Evolutionary conservation across 73 alveolate genomes (phyloP), one percentile per base, ranked within the genome.

Genomic region (Paramecium pentaurelia): DNA sequence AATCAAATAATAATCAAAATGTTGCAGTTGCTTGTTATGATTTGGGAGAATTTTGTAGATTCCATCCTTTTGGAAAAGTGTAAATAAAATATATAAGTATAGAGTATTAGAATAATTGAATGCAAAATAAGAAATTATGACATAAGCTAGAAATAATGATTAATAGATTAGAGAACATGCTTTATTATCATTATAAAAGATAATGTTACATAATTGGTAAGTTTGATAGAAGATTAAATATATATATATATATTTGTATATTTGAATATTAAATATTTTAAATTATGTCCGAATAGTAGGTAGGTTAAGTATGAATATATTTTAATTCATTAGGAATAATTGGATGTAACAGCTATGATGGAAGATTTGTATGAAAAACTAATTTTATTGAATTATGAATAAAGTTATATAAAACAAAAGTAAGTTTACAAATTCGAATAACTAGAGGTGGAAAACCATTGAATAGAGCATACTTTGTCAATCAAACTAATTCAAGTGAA

Each of bases 1-100:
- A 92, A 36, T 92, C 92, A 68, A 93, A 94, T 11, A 95, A 95
- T 54, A 97, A 88, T 25, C 92, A 97, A 58, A 97, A 93, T 20
- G 93, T 83, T 27, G 98, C 98, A 30, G 91, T 97, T 60, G 98
- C 99, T 38, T 96, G 99, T 42, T 96, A 92, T 92, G 99, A 97
- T 94, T 86, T 96, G 27, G 99, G 99, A 42, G 99, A 97, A 87
- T 97, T 97, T 12, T 98, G 98, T 27, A 92, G 98, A 71, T 97
- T 95, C 95, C 97, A 89, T 89, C 94, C 94, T 8, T 89, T 89
- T 73, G 94, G 94, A 18, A 88, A 83, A 89, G 77, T 27, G 94
- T 73, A 89, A 1, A 12, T 45, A 30, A 60, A 16, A 38, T 7
- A 36, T 71, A 12, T 45, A n/a, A 27, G 27, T 8, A 47, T 71